Evolutionary conservation across 495 filamentous ascomycete genomes (phyloP).

Genomic region (Daldinia grandis): DNA sequence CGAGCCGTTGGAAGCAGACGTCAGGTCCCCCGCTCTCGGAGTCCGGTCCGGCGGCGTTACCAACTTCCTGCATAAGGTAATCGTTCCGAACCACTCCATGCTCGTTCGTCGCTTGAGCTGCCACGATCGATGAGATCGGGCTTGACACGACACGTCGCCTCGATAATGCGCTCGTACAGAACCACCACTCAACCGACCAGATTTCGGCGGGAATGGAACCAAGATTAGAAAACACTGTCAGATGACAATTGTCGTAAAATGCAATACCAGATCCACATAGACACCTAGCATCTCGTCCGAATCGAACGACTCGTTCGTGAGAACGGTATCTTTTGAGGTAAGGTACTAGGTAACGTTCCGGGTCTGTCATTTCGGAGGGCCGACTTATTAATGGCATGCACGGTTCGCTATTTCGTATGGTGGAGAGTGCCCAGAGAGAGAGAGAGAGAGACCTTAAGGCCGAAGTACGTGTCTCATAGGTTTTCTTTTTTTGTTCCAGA

Average conservation of each 20-base stretch:
- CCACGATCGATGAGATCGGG: neutral
- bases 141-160: neutral
- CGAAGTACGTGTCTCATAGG: neutral
- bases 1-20: constrained; percentile 19
- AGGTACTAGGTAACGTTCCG: neutral
- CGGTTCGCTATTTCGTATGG: constrained; percentile 4
- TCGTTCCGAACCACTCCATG: constrained; percentile 11
- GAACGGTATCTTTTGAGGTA: neutral
- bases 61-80: constrained; percentile 17
- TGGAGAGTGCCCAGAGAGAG: neutral
- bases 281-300: neutral
- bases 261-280: neutral
- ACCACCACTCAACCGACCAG: neutral
- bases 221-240: neutral
- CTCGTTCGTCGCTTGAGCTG: neutral
- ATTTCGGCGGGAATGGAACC: neutral
- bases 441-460: neutral
- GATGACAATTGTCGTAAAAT: neutral
- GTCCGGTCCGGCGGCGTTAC: constrained; percentile 24
- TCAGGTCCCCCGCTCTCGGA: constrained; percentile 31
- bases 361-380: neutral
- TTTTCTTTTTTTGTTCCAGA: neutral
- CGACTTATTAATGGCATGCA: constrained; percentile 4
- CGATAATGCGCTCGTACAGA: neutral
- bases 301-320: neutral